Evolutionary conservation across 2,329 filamentous ascomycete species (phyloP).

Genomic region (Neonectria hederae): DNA sequence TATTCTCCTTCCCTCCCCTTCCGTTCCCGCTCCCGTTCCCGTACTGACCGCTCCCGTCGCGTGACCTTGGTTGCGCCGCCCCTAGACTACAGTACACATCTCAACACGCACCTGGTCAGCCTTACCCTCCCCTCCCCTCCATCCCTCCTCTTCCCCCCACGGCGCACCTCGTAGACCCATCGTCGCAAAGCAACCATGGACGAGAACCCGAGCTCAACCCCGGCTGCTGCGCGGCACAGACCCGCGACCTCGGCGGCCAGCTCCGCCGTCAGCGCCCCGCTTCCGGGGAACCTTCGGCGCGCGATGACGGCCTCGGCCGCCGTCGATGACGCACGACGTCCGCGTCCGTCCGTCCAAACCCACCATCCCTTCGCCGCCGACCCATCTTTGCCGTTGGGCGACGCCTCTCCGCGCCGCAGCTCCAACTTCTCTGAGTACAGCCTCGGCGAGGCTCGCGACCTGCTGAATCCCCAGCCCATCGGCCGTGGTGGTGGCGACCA

Average conservation of each 20-base stretch:
- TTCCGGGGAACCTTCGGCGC: slow-evolving; percentile 27
- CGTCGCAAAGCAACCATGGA: slow-evolving; percentile 27
- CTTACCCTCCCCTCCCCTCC: not conserved
- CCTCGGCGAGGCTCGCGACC: slow-evolving; percentile 73
- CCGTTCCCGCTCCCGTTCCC: slow-evolving; percentile 4
- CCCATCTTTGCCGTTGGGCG: slow-evolving; percentile 39
- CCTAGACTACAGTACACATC: not conserved
- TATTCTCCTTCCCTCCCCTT: slow-evolving; percentile 5
- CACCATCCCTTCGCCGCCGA: slow-evolving; percentile 28
- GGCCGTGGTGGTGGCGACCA: slow-evolving; percentile 41
- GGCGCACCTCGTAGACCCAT: slow-evolving; percentile 15
- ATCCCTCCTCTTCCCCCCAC: slow-evolving; percentile 3
- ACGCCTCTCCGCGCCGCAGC: slow-evolving; percentile 67
- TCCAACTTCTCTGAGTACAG: slow-evolving; percentile 83
- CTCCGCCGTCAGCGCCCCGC: slow-evolving; percentile 37
- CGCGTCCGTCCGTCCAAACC: slow-evolving; percentile 45
- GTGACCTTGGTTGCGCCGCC: slow-evolving; percentile 18
- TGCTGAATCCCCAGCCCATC: slow-evolving; percentile 65
- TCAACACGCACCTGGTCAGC: slow-evolving; percentile 6
- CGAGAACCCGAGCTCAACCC: slow-evolving; percentile 29
- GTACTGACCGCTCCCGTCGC: slow-evolving; percentile 16
- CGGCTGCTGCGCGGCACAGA: slow-evolving; percentile 24
- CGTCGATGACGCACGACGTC: slow-evolving; percentile 54
- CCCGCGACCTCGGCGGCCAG: slow-evolving; percentile 19
- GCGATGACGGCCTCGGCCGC: slow-evolving; percentile 41